phyloP scores from a whole-genome alignment of 2,329 filamentous ascomycete genomes.

The Trichophyton rubrum region DNA sequence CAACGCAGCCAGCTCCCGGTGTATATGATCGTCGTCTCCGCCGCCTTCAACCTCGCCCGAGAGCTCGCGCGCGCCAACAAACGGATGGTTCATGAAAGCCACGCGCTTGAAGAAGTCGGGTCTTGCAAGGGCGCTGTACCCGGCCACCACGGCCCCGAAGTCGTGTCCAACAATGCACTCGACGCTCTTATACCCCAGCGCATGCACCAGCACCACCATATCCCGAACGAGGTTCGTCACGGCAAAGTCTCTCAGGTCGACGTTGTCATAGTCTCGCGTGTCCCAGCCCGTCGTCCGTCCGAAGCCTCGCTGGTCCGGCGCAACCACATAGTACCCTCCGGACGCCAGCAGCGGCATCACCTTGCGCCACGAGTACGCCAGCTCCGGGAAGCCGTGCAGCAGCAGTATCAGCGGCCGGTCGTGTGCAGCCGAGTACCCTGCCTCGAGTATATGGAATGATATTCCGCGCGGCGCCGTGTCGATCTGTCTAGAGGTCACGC shows the following conservation, averaged over 20 bases:
- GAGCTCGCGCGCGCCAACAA: constrained; percentile 41
- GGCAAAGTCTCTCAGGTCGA: constrained; percentile 46
- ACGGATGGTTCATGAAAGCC: constrained; percentile 54
- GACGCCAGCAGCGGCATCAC: constrained; percentile 47
- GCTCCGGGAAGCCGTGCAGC: constrained; percentile 55
- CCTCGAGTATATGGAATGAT: constrained; percentile 49
- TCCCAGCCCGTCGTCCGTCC: constrained; percentile 54
- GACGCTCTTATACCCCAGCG: constrained; percentile 47
- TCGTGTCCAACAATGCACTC: constrained; percentile 54
- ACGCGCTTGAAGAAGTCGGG: constrained; percentile 53
- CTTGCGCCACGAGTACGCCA: constrained; percentile 58
- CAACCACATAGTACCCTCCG: constrained; percentile 52
- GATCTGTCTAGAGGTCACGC: constrained; percentile 45
- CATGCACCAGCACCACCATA: constrained; percentile 47
- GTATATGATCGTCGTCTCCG: constrained; percentile 35
- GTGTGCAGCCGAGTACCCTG: constrained; percentile 33
- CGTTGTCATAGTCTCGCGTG: constrained; percentile 36
- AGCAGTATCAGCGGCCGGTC: constrained; percentile 46
- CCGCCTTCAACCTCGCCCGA: constrained; percentile 2
- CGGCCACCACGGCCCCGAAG: constrained; percentile 50
- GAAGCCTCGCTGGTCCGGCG: constrained; percentile 56
- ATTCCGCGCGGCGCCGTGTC: constrained; percentile 44
- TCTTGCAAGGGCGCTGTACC: constrained; percentile 48
- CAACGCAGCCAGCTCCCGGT: constrained; percentile 42
- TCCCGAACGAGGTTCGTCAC: constrained; percentile 50